A percentile compares a stretch with the other conserved stretches of the same genome.
Conservation (phyloP, 2,329 filamentous ascomycete genomes). For the Thielaviopsis euricoi region DNA sequence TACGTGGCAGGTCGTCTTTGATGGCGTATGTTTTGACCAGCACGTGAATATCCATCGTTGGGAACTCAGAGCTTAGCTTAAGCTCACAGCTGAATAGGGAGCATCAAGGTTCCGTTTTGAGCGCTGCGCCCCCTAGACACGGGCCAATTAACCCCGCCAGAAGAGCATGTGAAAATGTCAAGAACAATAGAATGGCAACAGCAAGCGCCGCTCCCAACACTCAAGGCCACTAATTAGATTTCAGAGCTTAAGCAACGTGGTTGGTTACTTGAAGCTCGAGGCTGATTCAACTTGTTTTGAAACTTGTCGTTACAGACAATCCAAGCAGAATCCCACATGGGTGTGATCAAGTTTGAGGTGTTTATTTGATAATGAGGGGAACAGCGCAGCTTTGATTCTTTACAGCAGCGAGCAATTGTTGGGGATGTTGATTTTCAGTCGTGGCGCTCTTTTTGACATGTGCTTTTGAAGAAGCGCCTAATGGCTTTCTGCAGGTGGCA, state of each 20-base stretch:
- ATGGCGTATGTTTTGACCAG: not conserved
- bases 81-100: not conserved
- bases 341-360: too few relatives aligned
- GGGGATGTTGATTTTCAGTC: too few relatives aligned
- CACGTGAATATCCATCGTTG: conserved; percentile 1
- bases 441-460: not conserved
- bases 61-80: not conserved
- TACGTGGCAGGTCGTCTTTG: not conserved
- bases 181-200: not conserved
- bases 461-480: not conserved
- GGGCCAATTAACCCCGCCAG: not conserved
- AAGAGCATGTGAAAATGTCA: not conserved
- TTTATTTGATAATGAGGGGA: not conserved
- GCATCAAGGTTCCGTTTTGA: not conserved
- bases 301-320: not conserved
- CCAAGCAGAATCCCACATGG: not conserved
- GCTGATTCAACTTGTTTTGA: too few relatives aligned
- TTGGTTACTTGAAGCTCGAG: not conserved
- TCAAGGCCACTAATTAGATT: not conserved
- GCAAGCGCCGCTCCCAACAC: not conserved
- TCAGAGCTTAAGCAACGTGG: not conserved
- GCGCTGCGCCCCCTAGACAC: not conserved
- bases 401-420: not conserved
- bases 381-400: not conserved
- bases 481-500: not conserved